Base-by-base conservation (phyloP, 2,329 filamentous ascomycete species). In the Daldinia sp. region DNA sequence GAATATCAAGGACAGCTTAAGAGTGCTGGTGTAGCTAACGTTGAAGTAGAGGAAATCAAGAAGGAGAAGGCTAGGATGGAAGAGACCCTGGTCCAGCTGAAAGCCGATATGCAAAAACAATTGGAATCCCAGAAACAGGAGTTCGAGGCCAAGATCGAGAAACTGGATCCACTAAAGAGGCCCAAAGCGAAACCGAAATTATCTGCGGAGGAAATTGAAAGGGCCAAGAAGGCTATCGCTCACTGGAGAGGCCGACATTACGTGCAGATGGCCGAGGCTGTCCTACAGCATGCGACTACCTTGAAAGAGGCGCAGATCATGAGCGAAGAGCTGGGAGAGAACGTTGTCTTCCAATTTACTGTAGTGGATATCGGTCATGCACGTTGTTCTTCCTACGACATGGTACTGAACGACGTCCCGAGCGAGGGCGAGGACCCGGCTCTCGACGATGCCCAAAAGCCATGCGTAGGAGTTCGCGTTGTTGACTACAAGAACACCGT, bases 271-370 rank as follows among this genome's bases (percentile, higher is more conserved):
- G 94, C 94, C 2, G 95, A 98, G 76, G 87, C 90, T 1, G 89
- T 98, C 25, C 81, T 99, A 45, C 93, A 96, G 73, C 90, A 96
- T 75, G 94, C 94, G 2, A 88, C 92, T 6, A 87, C 89, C 25
- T 78, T 99, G 61, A 99, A 99, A 76, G 95, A 99, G 77, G 95
- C 95, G 1, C 95, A 99, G 74, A 90, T 99, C 63, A 95, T 99
- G 92, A 96, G 94, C 79, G 94, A 97, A 71, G 92, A 96, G 72
- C 91, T 99, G 80, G 92, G 95, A 70, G 95, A 97, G 76, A 88
- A 88, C 68, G 91, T 97, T 7, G 90, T 94, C 17, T 98, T 99
- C 75, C 95, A 99, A 76, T 99, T 98, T 75, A 90, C 92, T 10
- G 89, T 97, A 58, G 88, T 98, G 29, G 94, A 97, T 71, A 82